A percentile compares a stretch with the other conserved stretches of the same genome.
phyloP scores from a whole-genome alignment of 2,329 filamentous ascomycete genomes.

The Phoma sp. region DNA sequence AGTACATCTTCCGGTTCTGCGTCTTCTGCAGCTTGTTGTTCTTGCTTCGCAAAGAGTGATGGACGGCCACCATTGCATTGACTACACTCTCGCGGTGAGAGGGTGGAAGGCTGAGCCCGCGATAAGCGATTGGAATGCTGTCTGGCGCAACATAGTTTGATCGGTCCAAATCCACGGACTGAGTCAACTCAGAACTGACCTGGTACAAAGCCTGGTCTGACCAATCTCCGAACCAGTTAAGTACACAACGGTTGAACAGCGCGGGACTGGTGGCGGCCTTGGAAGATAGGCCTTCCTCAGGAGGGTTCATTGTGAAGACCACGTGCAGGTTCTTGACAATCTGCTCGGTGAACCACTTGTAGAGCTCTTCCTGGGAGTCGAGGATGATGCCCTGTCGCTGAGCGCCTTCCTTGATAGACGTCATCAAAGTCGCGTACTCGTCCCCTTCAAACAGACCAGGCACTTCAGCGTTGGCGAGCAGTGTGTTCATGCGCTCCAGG shows the following conservation, averaged over 20 bases:
- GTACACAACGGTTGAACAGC: conserved; percentile 98
- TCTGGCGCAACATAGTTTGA: conserved; percentile 85
- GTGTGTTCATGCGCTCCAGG: conserved; percentile 98
- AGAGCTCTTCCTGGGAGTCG: conserved; percentile 98
- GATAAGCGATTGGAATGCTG: conserved; percentile 90
- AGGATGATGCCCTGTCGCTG: conserved; percentile 93
- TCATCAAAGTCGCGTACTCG: conserved; percentile 98
- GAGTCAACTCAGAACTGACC: conserved; percentile 92
- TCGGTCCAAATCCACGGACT: conserved; percentile 93
- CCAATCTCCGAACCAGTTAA: conserved; percentile 99
- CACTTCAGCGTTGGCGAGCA: conserved; percentile 98
- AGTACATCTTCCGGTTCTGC: conserved; percentile 88
- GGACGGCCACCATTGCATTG: conserved; percentile 99
- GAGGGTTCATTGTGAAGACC: conserved; percentile 99
- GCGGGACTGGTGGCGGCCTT: conserved; percentile 98
- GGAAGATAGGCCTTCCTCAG: conserved; percentile 89
- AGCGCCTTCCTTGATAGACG: conserved; percentile 96
- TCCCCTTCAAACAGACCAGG: conserved; percentile 99
- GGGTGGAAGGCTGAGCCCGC: conserved; percentile 81
- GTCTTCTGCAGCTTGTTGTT: conserved; percentile 88
- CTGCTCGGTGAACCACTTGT: conserved; percentile 99
- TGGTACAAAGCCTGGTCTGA: conserved; percentile 99
- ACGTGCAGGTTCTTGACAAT: conserved; percentile 99
- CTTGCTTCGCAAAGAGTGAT: conserved; percentile 91
- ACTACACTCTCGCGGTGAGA: conserved; percentile 90